Base-by-base conservation (phyloP, 2,329 filamentous ascomycete species). In the Fusarium ambrosium region DNA sequence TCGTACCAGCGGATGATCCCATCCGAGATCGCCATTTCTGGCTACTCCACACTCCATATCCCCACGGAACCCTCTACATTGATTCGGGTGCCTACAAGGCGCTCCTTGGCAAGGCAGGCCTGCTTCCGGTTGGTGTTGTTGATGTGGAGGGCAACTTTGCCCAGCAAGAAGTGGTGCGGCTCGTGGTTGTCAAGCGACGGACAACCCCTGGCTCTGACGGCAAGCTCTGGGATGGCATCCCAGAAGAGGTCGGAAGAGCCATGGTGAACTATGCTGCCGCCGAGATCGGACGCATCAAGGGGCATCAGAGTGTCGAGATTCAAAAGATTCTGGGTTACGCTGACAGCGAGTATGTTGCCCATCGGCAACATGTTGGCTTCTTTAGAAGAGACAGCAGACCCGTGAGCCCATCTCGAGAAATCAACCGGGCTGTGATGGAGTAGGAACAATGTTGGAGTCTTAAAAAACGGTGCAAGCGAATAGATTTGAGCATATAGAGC, bases 21-120 rank as follows among this genome's bases (percentile, higher is more conserved):
- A 97, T 98, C 69, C 92, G 95, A 66, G 97, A 98, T 82, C 93
- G 96, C 71, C 95, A 97, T 81, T 98, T 99, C 88, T 99, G 97
- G 97, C 92, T 99, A 59, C 89, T 98, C 0, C 95, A 99, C 83
- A 97, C 96, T 11, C 91, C 98, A 13, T 92, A 92, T 27, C 95
- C 97, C 0, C 95, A 97, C 79, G 97, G 97, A 16, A 97, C 93
- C 3, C 82, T 99, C 29, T 98, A 94, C 85, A 97, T 99, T 78
- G 97, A 99, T 85, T 86, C 90, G n/a, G 97, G 97, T 48, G 96
- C 96, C 4, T 92, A 95, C 84, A 87, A 89, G 37, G 97, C 96
- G 1, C 88, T 98, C 4, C 86, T 91, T 18, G 91, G 92, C 80
- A 97, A 97, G 85, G 95, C 95, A 0, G 94, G 95, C 4, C 89